phyloP scores from a whole-genome alignment of 225 moss, liverwort and hornwort species.

The Asterella californica region DNA sequence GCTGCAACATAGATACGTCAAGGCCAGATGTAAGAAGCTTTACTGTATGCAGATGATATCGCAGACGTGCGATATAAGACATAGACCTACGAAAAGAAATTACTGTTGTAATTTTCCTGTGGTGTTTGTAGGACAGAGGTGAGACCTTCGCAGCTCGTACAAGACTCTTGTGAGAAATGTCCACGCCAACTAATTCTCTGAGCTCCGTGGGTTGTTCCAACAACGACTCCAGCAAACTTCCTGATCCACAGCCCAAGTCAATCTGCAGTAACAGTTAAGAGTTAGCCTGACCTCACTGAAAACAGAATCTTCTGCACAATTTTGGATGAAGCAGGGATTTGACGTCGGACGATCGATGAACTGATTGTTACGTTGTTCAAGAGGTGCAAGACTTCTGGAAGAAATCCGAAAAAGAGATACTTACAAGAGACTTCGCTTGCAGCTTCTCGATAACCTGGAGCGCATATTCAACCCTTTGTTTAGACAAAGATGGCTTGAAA shows the following conservation, averaged over 20 bases:
- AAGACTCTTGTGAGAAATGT: conserved; percentile 82
- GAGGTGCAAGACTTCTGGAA: not conserved
- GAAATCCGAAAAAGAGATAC: not conserved
- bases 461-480: conserved; percentile 88
- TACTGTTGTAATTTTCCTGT: too few relatives aligned
- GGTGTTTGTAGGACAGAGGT: not conserved
- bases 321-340: not conserved
- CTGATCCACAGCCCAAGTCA: conserved; percentile 97
- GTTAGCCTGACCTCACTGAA: not conserved
- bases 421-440: conserved; percentile 84
- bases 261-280: conserved; percentile 50
- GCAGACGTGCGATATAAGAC: too few relatives aligned
- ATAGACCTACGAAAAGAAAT: too few relatives aligned
- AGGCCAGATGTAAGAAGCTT: not conserved
- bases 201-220: conserved; percentile 64
- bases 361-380: not conserved
- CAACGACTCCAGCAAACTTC: conserved; percentile 81
- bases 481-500: conserved; percentile 97
- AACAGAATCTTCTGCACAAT: not conserved
- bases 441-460: conserved; percentile 67
- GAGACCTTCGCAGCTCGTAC: conserved; percentile 90
- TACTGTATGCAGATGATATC: not conserved
- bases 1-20: conserved; percentile 25
- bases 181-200: conserved; percentile 76
- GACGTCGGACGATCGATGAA: not conserved